Conservation (phyloP, 2,329 filamentous ascomycete genomes). For the Colletotrichum sp. region DNA sequence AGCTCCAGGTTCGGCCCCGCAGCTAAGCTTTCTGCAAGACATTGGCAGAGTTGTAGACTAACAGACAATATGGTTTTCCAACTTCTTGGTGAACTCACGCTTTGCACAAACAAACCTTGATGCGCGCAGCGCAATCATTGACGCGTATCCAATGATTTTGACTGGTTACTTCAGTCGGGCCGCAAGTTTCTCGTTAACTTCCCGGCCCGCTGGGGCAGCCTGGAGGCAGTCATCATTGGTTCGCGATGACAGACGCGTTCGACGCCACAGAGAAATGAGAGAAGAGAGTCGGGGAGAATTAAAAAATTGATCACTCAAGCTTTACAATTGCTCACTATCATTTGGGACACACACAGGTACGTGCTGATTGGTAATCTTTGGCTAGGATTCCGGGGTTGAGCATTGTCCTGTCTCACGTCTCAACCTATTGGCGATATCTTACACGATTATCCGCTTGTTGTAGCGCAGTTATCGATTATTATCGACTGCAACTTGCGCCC, state of each 20-base stretch:
- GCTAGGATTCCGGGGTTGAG: neutral
- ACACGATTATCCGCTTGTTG: neutral
- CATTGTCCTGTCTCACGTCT: neutral
- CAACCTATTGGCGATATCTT: neutral
- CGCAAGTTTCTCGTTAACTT: neutral
- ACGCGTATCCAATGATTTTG: neutral
- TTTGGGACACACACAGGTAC: neutral
- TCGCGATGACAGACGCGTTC: neutral
- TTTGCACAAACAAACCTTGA: neutral
- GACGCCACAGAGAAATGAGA: neutral
- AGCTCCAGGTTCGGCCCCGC: neutral
- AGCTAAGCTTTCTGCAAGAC: neutral
- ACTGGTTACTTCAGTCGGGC: neutral
- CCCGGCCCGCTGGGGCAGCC: neutral
- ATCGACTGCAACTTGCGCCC: neutral
- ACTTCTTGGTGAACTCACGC: neutral
- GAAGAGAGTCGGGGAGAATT: neutral
- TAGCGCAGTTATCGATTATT: accelerated
- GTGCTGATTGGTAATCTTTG: neutral
- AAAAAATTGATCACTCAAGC: accelerated
- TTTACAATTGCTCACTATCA: neutral
- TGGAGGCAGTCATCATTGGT: neutral
- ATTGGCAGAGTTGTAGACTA: neutral
- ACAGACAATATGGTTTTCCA: neutral
- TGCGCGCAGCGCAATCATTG: neutral